Base-by-base conservation (phyloP, 108 stramenopile species). In the Skeletonema tropicum region DNA sequence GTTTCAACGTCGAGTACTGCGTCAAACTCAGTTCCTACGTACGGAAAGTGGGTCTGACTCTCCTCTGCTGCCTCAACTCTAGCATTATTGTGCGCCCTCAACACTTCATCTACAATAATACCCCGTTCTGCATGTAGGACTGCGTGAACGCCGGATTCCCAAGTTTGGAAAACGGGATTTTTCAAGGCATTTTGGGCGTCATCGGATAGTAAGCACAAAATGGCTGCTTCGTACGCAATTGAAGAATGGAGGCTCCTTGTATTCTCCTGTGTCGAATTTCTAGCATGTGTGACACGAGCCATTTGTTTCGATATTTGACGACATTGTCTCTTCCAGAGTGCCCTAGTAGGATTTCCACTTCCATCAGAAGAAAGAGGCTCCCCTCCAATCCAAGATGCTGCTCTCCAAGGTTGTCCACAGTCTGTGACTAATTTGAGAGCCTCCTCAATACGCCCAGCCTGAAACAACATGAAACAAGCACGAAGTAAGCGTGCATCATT, bases 341-440 rank as follows among this genome's bases (percentile, higher is more conserved):
- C 68, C 14, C 93, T 75, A 63, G 81, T 61, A 9, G 87, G 87
- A 76, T 94, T 92, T 3, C 93, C 93, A 48, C 15, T 62, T 30
- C 63, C 68, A 62, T 62, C 66, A 2, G 31, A 55, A 19, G 66
- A 60, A 21, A 76, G 26, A 1, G 91, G 87, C 38, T 85, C 58
- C 6, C 90, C 86, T 19, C 93, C 93, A 12, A 66, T 58, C 90
- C 87, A 92, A 9, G 72, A 68, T 8, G 82, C 86, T 13, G 90
- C 87, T 69, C 87, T 74, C 90, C 90, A 91, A 0, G 90, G 78
- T 66, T 89, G 86, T 59, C 91, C 91, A 29, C 78, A 76, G 13
- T 82, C 69, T 9, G 77, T 72, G 19, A 66, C 77, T n/a, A 94
- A 63, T 15, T 82, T 67, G 25, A 72, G 46, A 9, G 91, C 91